Evolutionary conservation across 306 rosid genomes (phyloP), one percentile per base, ranked within the genome.

Genomic region (Acmispon strigosus): DNA sequence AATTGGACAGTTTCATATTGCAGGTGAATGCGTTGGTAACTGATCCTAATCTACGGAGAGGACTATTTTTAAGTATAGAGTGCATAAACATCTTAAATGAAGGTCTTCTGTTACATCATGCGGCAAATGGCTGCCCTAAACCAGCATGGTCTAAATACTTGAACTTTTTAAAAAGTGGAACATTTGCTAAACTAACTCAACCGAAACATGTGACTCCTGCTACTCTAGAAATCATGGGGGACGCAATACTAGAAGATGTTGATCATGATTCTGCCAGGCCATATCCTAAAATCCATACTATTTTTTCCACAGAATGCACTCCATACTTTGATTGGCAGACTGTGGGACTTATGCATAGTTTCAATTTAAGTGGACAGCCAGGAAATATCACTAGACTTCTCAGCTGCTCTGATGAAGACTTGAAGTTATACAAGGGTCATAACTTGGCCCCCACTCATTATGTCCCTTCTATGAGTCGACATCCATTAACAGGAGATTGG

Each of bases 271-370:
- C 67, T 55, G 4, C 50, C 3, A 14, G 4, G 10, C 73, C 59
- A 44, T 55, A 65, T 54, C 73, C 73, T 19, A 75, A 75, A 75
- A 75, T 75, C 19, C 79, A 75, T 45, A 75, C 79, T 7, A 16
- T 75, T 44, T 75, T 75, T 75, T 75, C 73, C 50, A 66, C 79
- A 4, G 79, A 75, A 66, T 75, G 79, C 51, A 55, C 17, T 59
- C 51, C 67, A 1, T 75, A 75, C 73, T 75, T 75, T 66, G 79
- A 75, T 47, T 75, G 79, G 79, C 79, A 75, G 67, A 75, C 79
- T 10, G 67, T 75, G n/a, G 79, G 79, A 51, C 79, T 75, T 55
- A 47, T 75, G 60, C 72, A 75, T 29, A 75, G 79, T 56, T 75
- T 75, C 29, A 19, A 12, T 75, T 22, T 56, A 75, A 75, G 79